A percentile compares a stretch with the other conserved stretches of the same genome.
Conservation (phyloP, 148 eudicot genomes). For the Limonium bicolor region DNA sequence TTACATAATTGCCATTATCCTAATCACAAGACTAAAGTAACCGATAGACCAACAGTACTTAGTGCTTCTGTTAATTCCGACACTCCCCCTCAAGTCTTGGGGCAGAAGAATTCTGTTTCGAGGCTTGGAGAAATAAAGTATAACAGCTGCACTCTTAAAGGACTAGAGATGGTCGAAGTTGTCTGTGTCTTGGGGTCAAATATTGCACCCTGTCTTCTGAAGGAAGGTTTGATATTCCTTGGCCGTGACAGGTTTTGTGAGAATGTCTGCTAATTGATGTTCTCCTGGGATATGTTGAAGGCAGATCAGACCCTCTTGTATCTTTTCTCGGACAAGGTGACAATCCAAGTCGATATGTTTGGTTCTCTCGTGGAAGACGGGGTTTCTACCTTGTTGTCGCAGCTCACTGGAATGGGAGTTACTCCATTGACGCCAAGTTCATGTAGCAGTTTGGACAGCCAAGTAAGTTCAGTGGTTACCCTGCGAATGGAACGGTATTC, state of each 20-base stretch:
- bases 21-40: too few species aligned
- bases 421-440: not conserved
- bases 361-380: not conserved
- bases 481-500: not conserved
- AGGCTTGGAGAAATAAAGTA: too few species aligned
- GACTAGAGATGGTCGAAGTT: too few species aligned
- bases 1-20: too few species aligned
- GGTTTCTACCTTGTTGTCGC: not conserved
- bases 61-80: too few species aligned
- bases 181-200: too few species aligned
- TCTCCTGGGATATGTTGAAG: not conserved
- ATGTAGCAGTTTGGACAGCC: not conserved
- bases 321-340: not conserved
- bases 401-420: not conserved
- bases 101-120: too few species aligned
- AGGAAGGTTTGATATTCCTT: too few species aligned
- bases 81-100: too few species aligned
- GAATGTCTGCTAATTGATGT: not conserved
- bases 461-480: not conserved
- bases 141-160: too few species aligned
- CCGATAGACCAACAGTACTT: too few species aligned
- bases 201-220: too few species aligned
- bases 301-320: not conserved
- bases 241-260: not conserved
- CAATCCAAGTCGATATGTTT: not conserved